Percentiles rank a stretch among this genome's conserved stretches.
phyloP scores from a whole-genome alignment of 1,284 basidiomycete genomes.

The Naganishia sp. region DNA sequence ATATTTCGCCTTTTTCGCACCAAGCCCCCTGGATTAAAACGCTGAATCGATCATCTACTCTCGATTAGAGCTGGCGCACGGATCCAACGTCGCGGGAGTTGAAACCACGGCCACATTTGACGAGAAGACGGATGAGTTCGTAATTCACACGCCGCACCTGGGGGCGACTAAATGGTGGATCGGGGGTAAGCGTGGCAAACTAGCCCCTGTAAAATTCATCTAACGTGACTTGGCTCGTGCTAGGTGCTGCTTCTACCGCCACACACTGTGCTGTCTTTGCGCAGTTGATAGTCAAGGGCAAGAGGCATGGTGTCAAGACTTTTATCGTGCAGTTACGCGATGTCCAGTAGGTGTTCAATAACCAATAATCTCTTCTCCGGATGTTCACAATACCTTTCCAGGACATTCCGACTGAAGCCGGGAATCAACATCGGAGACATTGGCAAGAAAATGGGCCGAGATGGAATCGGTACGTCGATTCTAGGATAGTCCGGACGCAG shows the following conservation, averaged over 20 bases:
- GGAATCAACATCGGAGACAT: conserved; percentile 63
- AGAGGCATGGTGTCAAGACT: conserved; percentile 61
- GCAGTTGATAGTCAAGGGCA: conserved; percentile 60
- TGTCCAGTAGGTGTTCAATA: conserved; percentile 44
- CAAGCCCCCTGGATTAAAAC: not conserved
- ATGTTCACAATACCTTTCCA: conserved; percentile 28
- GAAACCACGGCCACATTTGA: conserved; percentile 63
- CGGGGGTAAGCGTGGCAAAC: conserved; percentile 46
- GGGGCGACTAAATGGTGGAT: conserved; percentile 63
- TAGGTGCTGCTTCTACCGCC: conserved; percentile 58
- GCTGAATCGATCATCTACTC: too few species aligned
- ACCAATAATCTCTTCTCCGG: not conserved
- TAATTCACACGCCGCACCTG: conserved; percentile 60
- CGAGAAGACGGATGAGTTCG: conserved; percentile 58
- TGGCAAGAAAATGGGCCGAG: conserved; percentile 63
- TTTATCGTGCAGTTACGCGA: conserved; percentile 61
- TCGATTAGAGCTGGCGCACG: conserved; percentile 51
- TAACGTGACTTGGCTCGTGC: not conserved
- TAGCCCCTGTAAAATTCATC: not conserved
- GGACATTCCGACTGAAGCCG: conserved; percentile 56
- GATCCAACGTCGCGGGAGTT: conserved; percentile 61
- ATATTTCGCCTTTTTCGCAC: not conserved
- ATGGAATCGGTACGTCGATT: conserved; percentile 55
- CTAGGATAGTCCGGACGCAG: too few species aligned
- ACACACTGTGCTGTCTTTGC: conserved; percentile 63